phyloP scores from a whole-genome alignment of 2,329 filamentous ascomycete species.

The Aspergillus japonicus region DNA sequence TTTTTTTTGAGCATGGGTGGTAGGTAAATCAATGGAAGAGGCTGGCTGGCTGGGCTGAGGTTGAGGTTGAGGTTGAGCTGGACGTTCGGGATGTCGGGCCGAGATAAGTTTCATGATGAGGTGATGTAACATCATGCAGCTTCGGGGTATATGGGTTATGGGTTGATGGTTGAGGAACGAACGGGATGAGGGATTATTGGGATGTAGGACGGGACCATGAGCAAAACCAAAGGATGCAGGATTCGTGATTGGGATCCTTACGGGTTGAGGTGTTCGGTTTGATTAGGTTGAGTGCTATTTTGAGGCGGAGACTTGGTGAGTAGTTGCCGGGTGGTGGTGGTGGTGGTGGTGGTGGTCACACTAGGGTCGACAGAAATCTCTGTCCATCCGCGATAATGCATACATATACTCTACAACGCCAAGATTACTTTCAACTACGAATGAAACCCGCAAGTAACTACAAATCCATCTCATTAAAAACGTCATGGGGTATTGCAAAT shows the following conservation, averaged over 20 bases:
- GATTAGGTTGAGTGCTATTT: too few species aligned
- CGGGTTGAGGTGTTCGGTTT: too few species aligned
- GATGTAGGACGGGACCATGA: too few species aligned
- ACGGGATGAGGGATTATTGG: too few species aligned
- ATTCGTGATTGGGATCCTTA: too few species aligned
- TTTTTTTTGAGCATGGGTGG: too few species aligned
- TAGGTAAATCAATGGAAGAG: background rate
- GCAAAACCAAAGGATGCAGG: too few species aligned
- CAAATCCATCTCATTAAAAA: background rate
- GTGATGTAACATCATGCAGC: background rate
- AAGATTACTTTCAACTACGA: background rate
- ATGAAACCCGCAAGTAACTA: background rate
- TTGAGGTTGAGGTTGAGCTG: background rate
- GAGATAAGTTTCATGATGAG: background rate
- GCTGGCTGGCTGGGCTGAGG: background rate
- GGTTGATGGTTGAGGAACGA: too few species aligned
- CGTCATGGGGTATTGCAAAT: conserved; percentile 24
- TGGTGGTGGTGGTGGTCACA: too few species aligned
- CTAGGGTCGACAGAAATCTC: background rate
- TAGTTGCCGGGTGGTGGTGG: too few species aligned
- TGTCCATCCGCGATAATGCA: background rate
- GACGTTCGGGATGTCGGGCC: background rate
- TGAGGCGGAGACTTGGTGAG: too few species aligned
- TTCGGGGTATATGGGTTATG: background rate
- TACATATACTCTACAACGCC: too few species aligned